Base-by-base conservation (phyloP, 345 rosid genomes). In the Dovyalis caffra region DNA sequence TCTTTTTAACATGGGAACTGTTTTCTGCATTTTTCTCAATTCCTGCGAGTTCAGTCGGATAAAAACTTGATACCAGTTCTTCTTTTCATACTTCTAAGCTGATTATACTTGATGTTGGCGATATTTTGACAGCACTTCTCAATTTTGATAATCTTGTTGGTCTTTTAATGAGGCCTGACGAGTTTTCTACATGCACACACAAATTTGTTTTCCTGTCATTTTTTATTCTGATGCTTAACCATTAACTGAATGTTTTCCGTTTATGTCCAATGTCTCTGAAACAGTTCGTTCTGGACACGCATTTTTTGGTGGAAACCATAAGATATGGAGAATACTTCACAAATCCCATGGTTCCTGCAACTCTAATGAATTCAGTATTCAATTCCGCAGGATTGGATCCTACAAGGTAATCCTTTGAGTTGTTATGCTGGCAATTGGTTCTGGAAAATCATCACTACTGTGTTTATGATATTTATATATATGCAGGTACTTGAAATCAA, bases 251-350 rank as follows among this genome's bases (percentile, higher is more conserved):
- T 8, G 40, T 8, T 37, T 37, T 37, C 40, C 40, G 8, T 6
- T 37, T 7, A 37, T 37, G 11, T 37, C 40, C 40, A 37, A 37
- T 1, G 40, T 37, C 40, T 37, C 40, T 37, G 33, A n/a, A 70
- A 68, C 82, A 85, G 86, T 84, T 88, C 73, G 80, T 84, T 63
- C 65, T 87, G 81, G 91, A 86, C 64, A 45, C 81, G 65, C 79
- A 85, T 81, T 90, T 90, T 76, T 81, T 88, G 32, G 70, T 45
- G 70, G 89, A 85, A 79, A 80, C 84, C 5, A 74, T 84, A 11
- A 83, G 45, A 57, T 69, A 53, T 26, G 88, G 83, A 47, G 85
- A 83, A 72, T 90, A 83, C 84, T 90, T 87, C 12, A 53, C 83
- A 29, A 58, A 74, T 18, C 88, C 91, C 58, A 25, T 73, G 63